Conservation (phyloP, 192 early-diverging fungal genomes). For the Backusella psychrophila region DNA sequence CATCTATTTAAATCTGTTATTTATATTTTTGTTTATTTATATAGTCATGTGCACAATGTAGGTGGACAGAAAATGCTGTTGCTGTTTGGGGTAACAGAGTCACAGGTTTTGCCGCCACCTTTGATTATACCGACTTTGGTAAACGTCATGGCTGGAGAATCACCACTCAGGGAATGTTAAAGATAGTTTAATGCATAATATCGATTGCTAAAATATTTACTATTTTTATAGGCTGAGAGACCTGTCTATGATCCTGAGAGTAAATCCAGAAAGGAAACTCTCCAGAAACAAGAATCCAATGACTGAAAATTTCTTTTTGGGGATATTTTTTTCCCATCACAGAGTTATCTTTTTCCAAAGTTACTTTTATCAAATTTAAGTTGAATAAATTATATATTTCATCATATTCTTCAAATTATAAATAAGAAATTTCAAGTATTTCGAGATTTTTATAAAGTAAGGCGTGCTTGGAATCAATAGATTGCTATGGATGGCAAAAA, state of each 20-base stretch:
- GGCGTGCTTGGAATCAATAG: neutral
- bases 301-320: neutral
- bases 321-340: neutral
- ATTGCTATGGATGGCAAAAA: neutral
- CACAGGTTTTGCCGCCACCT: slow-evolving; percentile 37
- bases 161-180: slow-evolving; percentile 1
- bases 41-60: slow-evolving; percentile 25
- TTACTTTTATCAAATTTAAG: neutral
- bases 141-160: slow-evolving; percentile 29
- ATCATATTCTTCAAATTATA: neutral
- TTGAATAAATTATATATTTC: neutral
- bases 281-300: neutral
- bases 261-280: slow-evolving; percentile 15
- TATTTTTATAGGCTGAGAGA: slow-evolving; percentile 14
- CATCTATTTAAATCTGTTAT: neutral
- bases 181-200: neutral
- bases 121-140: slow-evolving; percentile 24
- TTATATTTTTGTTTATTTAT: slow-evolving; percentile 12
- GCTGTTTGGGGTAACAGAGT: slow-evolving; percentile 49
- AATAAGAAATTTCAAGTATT: neutral
- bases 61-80: slow-evolving; percentile 38
- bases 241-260: slow-evolving; percentile 25
- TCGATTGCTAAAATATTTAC: neutral
- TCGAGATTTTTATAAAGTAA: neutral
- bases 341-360: neutral